These are phyloP conservation scores for Xerocomus minutiporus DNA, from an alignment of 1,284 basidiomycete genomes.

Conservation along the genomic window DNA sequence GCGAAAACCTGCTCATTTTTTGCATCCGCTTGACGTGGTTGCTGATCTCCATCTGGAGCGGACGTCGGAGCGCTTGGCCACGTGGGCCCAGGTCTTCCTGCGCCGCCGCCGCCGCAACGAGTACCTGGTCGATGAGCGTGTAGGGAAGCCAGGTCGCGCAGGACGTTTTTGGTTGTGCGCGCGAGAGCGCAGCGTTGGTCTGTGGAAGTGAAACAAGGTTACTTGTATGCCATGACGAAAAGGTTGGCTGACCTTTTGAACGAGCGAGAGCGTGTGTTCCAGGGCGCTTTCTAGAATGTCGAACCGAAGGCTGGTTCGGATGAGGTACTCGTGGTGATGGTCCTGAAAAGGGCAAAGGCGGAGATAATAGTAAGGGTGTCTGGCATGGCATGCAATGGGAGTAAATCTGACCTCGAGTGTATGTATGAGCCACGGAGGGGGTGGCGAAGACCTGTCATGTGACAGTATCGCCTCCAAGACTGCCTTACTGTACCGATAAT, in stretches of 20 bases:
- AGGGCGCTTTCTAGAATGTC: constrained; percentile 80
- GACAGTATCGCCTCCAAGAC: constrained; percentile 75
- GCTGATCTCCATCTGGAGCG: constrained; percentile 54
- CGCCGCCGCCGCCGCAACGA: constrained; percentile 56
- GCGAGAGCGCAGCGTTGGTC: constrained; percentile 57
- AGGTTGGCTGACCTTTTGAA: constrained; percentile 56
- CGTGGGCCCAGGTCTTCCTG: constrained; percentile 48
- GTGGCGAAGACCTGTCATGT: constrained; percentile 53
- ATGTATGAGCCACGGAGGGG: constrained; percentile 81
- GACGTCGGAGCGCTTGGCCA: constrained; percentile 38
- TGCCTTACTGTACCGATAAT: constrained; percentile 71
- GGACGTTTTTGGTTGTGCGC: constrained; percentile 52
- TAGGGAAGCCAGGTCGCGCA: constrained; percentile 78
- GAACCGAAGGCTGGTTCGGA: constrained; percentile 69
- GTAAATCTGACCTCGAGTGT: constrained; percentile 55
- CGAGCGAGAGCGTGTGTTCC: constrained; percentile 63
- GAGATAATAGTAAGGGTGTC: constrained; percentile 10
- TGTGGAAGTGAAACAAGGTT: constrained; percentile 25
- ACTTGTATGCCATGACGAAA: constrained; percentile 1
- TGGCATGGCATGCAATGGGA: constrained; percentile 5
- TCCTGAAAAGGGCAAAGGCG: constrained; percentile 38
- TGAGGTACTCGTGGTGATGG: constrained; percentile 73
- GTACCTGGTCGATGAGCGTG: constrained; percentile 80
- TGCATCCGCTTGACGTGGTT: constrained; percentile 61
- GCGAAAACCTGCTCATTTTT: constrained; percentile 41